These are phyloP conservation scores for Tricholoma sp. DNA, from an alignment of 768 basidiomycete genomes.

Conservation along the genomic window DNA sequence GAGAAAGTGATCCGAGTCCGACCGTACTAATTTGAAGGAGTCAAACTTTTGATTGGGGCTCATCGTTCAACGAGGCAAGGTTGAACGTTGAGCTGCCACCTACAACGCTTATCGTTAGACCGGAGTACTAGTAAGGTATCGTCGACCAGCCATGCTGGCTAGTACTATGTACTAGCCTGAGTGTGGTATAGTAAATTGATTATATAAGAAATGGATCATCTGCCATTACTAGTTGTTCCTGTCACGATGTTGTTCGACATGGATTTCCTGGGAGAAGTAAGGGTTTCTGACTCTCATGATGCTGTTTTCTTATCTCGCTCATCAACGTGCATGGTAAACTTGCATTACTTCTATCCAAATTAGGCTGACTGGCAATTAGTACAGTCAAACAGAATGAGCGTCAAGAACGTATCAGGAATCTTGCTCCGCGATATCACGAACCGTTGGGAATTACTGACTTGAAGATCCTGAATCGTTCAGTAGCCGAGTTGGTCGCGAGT, in stretches of 20 bases:
- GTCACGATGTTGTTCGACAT: too few species aligned
- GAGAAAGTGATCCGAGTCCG: too few species aligned
- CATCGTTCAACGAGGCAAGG: too few species aligned
- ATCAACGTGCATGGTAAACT: slow-evolving; percentile 31
- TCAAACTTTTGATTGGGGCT: too few species aligned
- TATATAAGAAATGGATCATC: too few species aligned
- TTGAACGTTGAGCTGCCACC: too few species aligned
- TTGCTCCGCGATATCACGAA: slow-evolving; percentile 25
- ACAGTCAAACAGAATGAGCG: slow-evolving; percentile 32
- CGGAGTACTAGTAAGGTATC: too few species aligned
- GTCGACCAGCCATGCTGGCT: too few species aligned
- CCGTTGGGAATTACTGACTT: slow-evolving; percentile 24
- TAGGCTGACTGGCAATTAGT: slow-evolving; percentile 14
- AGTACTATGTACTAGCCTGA: too few species aligned
- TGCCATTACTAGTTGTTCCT: too few species aligned
- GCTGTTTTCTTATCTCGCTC: slow-evolving; percentile 33
- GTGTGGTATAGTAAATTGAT: background rate
- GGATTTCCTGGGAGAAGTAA: background rate
- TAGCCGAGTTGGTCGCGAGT: slow-evolving; percentile 23
- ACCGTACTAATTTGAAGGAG: too few species aligned
- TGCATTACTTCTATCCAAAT: background rate
- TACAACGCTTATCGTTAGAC: too few species aligned
- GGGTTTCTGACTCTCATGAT: slow-evolving; percentile 1
- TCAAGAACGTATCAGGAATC: slow-evolving; percentile 22
- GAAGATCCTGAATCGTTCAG: slow-evolving; percentile 24